Conservation (phyloP, 2,329 filamentous ascomycete genomes). For the Dactylellina cionopaga region DNA sequence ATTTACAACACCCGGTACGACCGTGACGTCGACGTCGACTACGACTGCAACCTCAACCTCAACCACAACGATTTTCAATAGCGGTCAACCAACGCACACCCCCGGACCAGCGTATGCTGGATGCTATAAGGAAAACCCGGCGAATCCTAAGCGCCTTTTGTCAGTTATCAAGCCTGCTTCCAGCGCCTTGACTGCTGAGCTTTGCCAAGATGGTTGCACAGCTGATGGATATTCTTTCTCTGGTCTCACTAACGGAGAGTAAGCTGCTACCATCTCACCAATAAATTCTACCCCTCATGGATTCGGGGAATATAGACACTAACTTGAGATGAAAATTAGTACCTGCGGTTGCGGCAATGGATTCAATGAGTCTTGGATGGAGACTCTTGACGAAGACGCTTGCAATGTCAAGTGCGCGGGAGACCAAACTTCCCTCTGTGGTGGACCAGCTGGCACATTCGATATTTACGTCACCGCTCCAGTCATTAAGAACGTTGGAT, state of each 20-base stretch:
- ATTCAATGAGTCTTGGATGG: conserved; percentile 8
- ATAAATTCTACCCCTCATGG: no score
- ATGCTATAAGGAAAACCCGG: conserved; percentile 13
- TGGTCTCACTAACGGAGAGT: conserved; percentile 29
- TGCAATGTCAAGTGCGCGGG: conserved; percentile 2
- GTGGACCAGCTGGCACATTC: conserved; percentile 1
- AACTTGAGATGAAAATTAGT: neutral
- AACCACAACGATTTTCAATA: neutral
- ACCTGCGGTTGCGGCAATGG: conserved; percentile 18
- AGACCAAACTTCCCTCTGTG: neutral
- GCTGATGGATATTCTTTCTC: neutral
- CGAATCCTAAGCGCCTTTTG: conserved; percentile 2
- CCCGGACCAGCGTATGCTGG: conserved; percentile 18
- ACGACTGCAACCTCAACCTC: neutral
- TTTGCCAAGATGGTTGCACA: conserved; percentile 4
- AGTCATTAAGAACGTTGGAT: neutral
- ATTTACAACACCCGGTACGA: neutral
- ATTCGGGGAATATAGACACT: no score
- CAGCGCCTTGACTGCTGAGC: neutral
- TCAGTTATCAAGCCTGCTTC: neutral
- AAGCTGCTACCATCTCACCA: no score
- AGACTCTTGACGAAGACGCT: neutral
- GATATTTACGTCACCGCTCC: conserved; percentile 11
- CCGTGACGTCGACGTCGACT: neutral
- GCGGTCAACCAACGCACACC: neutral